Base-by-base conservation (phyloP, 2,329 filamentous ascomycete genomes). In the Claviceps sp. region DNA sequence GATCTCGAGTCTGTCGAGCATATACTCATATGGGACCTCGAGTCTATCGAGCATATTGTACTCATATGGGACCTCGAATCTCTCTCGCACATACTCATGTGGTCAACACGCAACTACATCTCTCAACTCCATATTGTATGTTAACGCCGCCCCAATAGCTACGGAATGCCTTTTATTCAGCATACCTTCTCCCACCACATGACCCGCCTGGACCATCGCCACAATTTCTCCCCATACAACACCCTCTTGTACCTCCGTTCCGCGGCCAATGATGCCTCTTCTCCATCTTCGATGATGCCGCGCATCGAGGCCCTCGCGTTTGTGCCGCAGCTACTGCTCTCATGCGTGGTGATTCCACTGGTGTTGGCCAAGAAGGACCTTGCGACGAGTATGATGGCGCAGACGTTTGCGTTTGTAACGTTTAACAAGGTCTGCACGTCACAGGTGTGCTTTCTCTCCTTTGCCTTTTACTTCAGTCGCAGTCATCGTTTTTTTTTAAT, bases 341-440 rank as follows among this genome's bases (percentile, higher is more conserved):
- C 87, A 0, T 82, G 86, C 13, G 59, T 94, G 11, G 72, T 87
- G 5, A 84, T 97, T 44, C 85, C 88, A 0, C 63, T 95, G 2
- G 74, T 77, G 1, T 70, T 95, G 20, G 87, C 88, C 16, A 94
- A 91, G 65, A 85, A 81, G 60, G 84, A 93, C 60, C 76, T 98
- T 0, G 77, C 90, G 0, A 79, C 82, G 0, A 84, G 87, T 5
- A 90, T 97, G 86, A 78, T 97, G 55, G 88, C 88, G 4, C 93
- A 98, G 69, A 97, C 93, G 0, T 95, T 96, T 69, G 88, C 91
- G 0, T 98, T 98, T 67, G 93, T 97, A 4, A 84, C 89, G 0
- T 97, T 97, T 61, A 98, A 98, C 72, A 98, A 98, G 72, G 93
- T 98, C 56, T 97, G 91, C 76, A 98, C 93, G 3, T 95, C 89